phyloP scores from a whole-genome alignment of 331 rosid species.

The Pyrus hybrid region DNA sequence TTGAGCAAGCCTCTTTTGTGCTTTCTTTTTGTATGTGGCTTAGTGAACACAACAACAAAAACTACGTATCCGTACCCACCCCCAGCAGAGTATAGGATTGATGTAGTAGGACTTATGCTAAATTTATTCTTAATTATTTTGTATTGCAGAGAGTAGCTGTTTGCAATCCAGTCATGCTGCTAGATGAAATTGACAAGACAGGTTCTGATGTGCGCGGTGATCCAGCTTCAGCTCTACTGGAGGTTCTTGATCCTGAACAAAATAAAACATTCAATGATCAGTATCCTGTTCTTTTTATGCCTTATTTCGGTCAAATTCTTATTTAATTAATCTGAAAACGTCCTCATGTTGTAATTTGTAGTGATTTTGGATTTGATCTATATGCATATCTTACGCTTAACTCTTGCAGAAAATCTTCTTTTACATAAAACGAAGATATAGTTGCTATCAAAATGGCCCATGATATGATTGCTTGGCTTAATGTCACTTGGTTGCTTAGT shows the following conservation, averaged over 20 bases:
- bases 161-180: conserved; percentile 93
- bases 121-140: conserved; percentile 11
- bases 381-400: neutral
- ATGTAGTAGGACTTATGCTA: neutral
- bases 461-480: neutral
- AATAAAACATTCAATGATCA: conserved; percentile 89
- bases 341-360: neutral
- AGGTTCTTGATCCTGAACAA: conserved; percentile 98
- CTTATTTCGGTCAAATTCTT: neutral
- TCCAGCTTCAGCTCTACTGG: conserved; percentile 96
- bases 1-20: neutral
- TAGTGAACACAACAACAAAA: neutral
- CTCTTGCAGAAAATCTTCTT: neutral
- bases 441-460: neutral
- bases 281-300: conserved; percentile 57
- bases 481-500: neutral
- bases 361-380: neutral
- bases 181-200: conserved; percentile 96
- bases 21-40: neutral
- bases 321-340: neutral
- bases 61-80: neutral
- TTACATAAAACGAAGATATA: neutral
- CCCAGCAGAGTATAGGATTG: neutral
- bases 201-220: conserved; percentile 97
- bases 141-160: conserved; percentile 62